A percentile compares a stretch with the other conserved stretches of the same genome.
Conservation (phyloP, 1,139 yeast species). For the Suhomyces anneliseae region DNA sequence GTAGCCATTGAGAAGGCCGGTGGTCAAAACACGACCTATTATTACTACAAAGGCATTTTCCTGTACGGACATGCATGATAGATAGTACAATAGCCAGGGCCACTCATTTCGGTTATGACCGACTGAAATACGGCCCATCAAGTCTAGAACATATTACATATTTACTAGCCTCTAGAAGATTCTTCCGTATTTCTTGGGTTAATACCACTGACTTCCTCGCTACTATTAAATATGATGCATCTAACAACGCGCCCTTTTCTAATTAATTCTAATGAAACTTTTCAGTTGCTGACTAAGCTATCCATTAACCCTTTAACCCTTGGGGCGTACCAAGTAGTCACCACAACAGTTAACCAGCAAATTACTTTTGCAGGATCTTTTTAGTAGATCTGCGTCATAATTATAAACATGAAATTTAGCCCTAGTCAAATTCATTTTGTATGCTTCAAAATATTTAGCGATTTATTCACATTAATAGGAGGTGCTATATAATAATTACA, state of each 20-base stretch:
- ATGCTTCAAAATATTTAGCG: too few species aligned
- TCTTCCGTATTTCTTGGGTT: background rate
- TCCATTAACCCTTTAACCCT: too few species aligned
- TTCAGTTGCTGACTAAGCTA: too few species aligned
- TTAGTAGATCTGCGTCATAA: too few species aligned
- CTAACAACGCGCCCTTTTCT: background rate
- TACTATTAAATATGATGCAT: background rate
- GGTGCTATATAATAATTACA: too few species aligned
- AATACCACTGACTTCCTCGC: background rate
- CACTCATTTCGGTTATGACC: background rate
- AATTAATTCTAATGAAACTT: too few species aligned
- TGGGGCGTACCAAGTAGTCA: too few species aligned
- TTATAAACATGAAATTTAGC: too few species aligned
- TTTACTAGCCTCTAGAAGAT: background rate
- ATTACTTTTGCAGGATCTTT: too few species aligned
- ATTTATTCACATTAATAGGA: too few species aligned
- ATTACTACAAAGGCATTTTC: background rate
- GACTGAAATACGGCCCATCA: background rate
- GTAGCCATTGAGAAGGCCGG: background rate
- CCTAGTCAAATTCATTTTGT: too few species aligned
- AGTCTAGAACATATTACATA: background rate
- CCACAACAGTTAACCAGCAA: too few species aligned
- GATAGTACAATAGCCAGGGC: background rate
- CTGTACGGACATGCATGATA: background rate
- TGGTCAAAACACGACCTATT: background rate